phyloP scores from a whole-genome alignment of 106 monocot genomes.

The Acorus calamus region DNA sequence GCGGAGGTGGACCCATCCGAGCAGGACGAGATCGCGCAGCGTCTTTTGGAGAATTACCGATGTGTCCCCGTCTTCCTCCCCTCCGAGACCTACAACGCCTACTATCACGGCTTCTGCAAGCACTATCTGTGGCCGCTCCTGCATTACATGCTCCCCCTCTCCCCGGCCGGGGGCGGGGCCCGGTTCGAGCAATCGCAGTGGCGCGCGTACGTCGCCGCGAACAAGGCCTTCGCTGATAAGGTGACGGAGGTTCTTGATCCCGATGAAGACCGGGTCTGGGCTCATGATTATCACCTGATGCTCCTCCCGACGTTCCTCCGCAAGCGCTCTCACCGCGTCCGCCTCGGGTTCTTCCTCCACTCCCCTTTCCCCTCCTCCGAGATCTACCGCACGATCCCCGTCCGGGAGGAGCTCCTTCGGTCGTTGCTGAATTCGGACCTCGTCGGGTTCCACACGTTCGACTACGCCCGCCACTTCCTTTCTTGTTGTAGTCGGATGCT shows the following conservation, averaged over 20 bases:
- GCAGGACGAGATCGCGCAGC: constrained; percentile 28
- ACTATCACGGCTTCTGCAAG: constrained; percentile 89
- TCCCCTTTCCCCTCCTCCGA: constrained; percentile 86
- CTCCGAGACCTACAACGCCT: constrained; percentile 38
- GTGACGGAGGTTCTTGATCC: constrained; percentile 46
- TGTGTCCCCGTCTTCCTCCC: constrained; percentile 69
- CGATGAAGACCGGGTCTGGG: constrained; percentile 69
- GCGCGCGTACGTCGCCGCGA: constrained; percentile 65
- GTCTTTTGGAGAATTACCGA: constrained; percentile 35
- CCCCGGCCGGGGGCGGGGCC: constrained; percentile 14
- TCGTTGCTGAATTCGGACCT: constrained; percentile 69
- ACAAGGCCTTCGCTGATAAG: constrained; percentile 54
- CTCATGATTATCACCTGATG: constrained; percentile 79
- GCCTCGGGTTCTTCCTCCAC: constrained; percentile 77
- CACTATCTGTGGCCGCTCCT: constrained; percentile 88
- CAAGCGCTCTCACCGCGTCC: constrained; percentile 37
- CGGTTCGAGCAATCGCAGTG: constrained; percentile 49
- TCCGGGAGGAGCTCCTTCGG: constrained; percentile 63
- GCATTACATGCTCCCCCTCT: constrained; percentile 69
- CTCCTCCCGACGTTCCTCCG: constrained; percentile 73
- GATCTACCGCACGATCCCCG: constrained; percentile 70
- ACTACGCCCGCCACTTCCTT: constrained; percentile 81
- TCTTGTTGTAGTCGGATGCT: constrained; percentile 62
- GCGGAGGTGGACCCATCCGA: constrained; percentile 21
- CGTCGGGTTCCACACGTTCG: constrained; percentile 84